phyloP scores from a whole-genome alignment of 345 rosid species.

The Linum trigynum region DNA sequence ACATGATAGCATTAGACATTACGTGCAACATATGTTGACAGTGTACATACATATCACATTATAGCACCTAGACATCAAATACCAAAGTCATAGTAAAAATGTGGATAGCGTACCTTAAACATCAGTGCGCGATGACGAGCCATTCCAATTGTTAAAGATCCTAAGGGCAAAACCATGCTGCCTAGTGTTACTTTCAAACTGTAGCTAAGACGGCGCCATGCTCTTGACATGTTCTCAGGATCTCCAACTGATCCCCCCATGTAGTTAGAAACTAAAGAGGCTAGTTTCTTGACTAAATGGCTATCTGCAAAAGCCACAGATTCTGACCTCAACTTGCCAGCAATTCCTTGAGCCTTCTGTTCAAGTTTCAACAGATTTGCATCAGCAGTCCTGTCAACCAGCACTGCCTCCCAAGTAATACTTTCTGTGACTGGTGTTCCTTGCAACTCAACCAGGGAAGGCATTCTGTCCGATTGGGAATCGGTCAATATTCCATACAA shows the following conservation, averaged over 20 bases:
- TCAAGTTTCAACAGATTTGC: slow-evolving; percentile 71
- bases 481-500: slow-evolving; percentile 54
- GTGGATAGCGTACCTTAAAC: slow-evolving; percentile 55
- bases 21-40: no score
- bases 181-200: slow-evolving; percentile 64
- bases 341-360: slow-evolving; percentile 61
- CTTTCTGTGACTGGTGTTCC: slow-evolving; percentile 50
- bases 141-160: slow-evolving; percentile 83
- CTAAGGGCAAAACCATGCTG: slow-evolving; percentile 87
- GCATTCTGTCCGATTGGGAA: slow-evolving; percentile 58
- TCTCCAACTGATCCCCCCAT: slow-evolving; percentile 92
- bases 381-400: slow-evolving; percentile 70
- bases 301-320: slow-evolving; percentile 30
- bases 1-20: no score
- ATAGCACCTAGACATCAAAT: no score
- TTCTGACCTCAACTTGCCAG: slow-evolving; percentile 47
- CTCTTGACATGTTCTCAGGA: slow-evolving; percentile 59
- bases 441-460: slow-evolving; percentile 82
- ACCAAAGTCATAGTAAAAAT: background rate
- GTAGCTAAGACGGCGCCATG: slow-evolving; percentile 68
- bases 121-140: slow-evolving; percentile 94
- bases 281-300: slow-evolving; percentile 57
- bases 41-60: no score
- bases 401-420: slow-evolving; percentile 79
- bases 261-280: slow-evolving; percentile 67